Conservation (phyloP, 2,329 filamentous ascomycete genomes). For the Penicillium decumbens region DNA sequence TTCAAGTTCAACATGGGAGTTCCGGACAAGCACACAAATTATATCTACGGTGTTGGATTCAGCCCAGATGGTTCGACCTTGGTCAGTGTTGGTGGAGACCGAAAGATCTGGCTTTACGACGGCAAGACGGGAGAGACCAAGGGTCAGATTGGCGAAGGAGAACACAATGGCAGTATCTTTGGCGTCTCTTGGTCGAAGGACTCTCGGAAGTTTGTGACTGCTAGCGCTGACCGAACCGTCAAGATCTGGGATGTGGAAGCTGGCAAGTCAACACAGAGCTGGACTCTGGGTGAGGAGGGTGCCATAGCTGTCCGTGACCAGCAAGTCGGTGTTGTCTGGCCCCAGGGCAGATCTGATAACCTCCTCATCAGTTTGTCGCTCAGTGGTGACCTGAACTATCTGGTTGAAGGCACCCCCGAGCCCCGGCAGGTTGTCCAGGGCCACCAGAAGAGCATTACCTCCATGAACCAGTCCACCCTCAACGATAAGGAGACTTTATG, state of each 20-base stretch:
- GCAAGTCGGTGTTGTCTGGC: slow-evolving; percentile 92
- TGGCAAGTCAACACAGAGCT: slow-evolving; percentile 71
- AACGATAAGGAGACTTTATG: slow-evolving; percentile 60
- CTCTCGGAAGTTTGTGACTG: slow-evolving; percentile 80
- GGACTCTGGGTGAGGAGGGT: slow-evolving; percentile 75
- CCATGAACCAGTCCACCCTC: slow-evolving; percentile 57
- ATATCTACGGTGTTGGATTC: slow-evolving; percentile 82
- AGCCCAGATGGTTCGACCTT: slow-evolving; percentile 78
- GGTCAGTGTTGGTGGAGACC: slow-evolving; percentile 88
- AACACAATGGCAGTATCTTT: slow-evolving; percentile 91
- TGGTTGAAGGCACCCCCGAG: slow-evolving; percentile 64
- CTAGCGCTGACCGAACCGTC: slow-evolving; percentile 90
- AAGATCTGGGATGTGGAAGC: slow-evolving; percentile 88
- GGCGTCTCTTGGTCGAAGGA: slow-evolving; percentile 85
- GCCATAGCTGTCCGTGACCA: slow-evolving; percentile 71
- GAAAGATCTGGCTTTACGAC: slow-evolving; percentile 88
- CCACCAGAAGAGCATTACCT: slow-evolving; percentile 87
- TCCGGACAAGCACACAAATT: slow-evolving; percentile 75
- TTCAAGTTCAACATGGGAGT: slow-evolving; percentile 93
- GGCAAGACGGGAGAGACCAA: slow-evolving; percentile 88
- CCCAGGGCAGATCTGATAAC: slow-evolving; percentile 73
- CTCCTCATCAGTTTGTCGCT: slow-evolving; percentile 87
- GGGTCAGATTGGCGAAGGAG: slow-evolving; percentile 62
- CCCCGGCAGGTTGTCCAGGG: slow-evolving; percentile 73
- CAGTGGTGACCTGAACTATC: slow-evolving; percentile 83